Percentiles rank a stretch among this genome's conserved stretches.
Conservation (phyloP, 257 asterid genomes). For the Plantago elongata region DNA sequence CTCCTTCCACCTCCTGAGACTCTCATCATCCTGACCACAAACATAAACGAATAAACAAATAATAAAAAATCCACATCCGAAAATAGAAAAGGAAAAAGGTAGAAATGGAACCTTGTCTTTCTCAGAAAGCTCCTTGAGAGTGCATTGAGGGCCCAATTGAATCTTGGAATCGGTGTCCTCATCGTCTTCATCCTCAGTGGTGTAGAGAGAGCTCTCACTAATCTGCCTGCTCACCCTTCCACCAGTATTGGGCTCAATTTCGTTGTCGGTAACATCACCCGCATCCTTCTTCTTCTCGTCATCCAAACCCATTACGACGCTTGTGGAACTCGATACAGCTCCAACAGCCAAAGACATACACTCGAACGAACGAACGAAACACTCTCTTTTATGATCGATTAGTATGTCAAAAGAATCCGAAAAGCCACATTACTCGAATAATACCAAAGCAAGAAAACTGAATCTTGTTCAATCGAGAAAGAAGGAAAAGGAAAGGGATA, state of each 20-base stretch:
- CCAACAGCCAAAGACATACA: conserved; percentile 71
- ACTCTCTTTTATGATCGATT: conserved; percentile 10
- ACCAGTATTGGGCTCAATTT: conserved; percentile 38
- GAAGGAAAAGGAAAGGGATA: conserved; percentile 3
- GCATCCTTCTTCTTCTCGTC: conserved; percentile 46
- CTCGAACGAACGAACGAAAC: conserved; percentile 15
- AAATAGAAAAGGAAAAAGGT: not conserved
- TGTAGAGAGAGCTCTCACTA: conserved; percentile 63
- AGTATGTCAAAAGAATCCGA: conserved; percentile 10
- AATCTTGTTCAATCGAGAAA: not conserved
- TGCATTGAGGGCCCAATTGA: conserved; percentile 83
- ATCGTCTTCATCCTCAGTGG: conserved; percentile 86
- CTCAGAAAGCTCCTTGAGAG: conserved; percentile 86
- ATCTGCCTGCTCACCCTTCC: conserved; percentile 50
- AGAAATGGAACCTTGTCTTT: conserved; percentile 60
- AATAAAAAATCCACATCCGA: not conserved
- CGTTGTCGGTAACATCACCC: conserved; percentile 31
- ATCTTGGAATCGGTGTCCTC: conserved; percentile 61
- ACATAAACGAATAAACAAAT: not conserved
- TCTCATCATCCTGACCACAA: conserved; percentile 75
- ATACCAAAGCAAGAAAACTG: too few relatives aligned
- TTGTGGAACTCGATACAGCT: conserved; percentile 61
- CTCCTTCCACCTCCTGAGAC: conserved; percentile 98
- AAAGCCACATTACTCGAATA: conserved; percentile 18
- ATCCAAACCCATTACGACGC: conserved; percentile 54